Conservation (phyloP, 2,329 filamentous ascomycete genomes). For the Alternaria tenuissima region DNA sequence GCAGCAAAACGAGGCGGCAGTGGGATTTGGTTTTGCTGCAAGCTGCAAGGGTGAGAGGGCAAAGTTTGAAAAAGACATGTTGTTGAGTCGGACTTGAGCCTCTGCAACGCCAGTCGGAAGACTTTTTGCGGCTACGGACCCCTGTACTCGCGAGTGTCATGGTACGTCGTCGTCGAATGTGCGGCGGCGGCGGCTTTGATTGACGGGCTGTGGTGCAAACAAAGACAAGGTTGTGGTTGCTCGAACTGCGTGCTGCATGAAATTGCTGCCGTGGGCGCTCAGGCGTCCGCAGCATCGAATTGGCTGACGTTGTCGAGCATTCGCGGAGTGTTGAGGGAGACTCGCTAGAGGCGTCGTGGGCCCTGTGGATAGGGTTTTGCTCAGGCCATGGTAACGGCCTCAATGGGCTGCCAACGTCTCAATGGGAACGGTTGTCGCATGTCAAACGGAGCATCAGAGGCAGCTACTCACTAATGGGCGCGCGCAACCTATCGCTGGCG, state of each 20-base stretch:
- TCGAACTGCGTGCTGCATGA: slow-evolving; percentile 28
- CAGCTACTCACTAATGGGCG: slow-evolving; percentile 1
- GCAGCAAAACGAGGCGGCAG: slow-evolving; percentile 23
- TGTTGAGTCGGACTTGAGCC: slow-evolving; percentile 1
- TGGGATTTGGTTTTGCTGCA: background rate
- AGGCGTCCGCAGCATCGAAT: slow-evolving; percentile 25
- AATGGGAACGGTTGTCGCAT: slow-evolving; percentile 8
- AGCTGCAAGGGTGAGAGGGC: background rate
- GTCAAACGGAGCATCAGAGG: slow-evolving; percentile 7
- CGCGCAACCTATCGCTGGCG: background rate
- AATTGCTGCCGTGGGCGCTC: slow-evolving; percentile 24
- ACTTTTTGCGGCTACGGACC: slow-evolving; percentile 6
- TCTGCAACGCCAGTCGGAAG: slow-evolving; percentile 5
- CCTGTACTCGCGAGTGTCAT: slow-evolving; percentile 5
- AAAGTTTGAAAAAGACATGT: background rate
- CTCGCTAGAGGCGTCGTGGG: slow-evolving; percentile 6
- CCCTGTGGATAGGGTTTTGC: slow-evolving; percentile 1
- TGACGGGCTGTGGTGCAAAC: slow-evolving; percentile 43
- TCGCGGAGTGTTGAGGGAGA: slow-evolving; percentile 11
- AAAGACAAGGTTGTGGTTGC: slow-evolving; percentile 34
- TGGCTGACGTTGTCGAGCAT: slow-evolving; percentile 15
- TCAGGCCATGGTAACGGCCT: slow-evolving; percentile 9
- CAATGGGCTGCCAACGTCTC: slow-evolving; percentile 4
- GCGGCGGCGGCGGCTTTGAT: slow-evolving; percentile 23
- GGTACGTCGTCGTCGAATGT: slow-evolving; percentile 4